A percentile compares a stretch with the other conserved stretches of the same genome.
These are phyloP conservation scores for Datisca glomerata DNA, from an alignment of 306 rosid species.

Conservation along the genomic window DNA sequence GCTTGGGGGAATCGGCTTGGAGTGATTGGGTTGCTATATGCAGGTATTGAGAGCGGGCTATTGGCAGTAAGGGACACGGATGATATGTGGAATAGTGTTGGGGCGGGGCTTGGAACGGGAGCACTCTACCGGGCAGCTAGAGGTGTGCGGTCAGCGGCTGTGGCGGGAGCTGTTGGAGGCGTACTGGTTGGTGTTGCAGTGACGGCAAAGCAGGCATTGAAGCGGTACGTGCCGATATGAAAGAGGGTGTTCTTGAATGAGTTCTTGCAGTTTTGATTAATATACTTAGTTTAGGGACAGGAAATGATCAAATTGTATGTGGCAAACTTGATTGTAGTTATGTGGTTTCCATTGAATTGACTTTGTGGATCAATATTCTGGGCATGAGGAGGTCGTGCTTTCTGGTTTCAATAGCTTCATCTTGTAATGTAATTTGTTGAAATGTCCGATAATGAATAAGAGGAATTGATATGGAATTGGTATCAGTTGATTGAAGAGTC, in stretches of 20 bases:
- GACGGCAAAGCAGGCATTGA: constrained; percentile 54
- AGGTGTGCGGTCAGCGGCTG: constrained; percentile 85
- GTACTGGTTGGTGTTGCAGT: constrained; percentile 55
- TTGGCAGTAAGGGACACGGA: constrained; percentile 57
- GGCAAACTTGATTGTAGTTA: no score
- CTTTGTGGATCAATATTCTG: no score
- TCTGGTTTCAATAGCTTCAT: no score
- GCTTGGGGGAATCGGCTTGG: constrained; percentile 83
- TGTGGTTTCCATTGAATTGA: no score
- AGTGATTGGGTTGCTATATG: constrained; percentile 60
- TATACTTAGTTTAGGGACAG: constrained; percentile 4
- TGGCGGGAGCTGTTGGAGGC: constrained; percentile 84
- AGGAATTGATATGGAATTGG: no score
- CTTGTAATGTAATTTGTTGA: no score
- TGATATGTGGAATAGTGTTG: constrained; percentile 81
- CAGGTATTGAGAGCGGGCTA: constrained; percentile 81
- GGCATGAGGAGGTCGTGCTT: no score
- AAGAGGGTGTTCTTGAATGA: neutral
- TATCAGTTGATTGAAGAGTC: no score
- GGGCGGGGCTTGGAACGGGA: constrained; percentile 81
- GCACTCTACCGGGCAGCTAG: constrained; percentile 78
- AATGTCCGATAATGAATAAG: no score
- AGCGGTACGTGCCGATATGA: constrained; percentile 82
- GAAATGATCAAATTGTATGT: no score
- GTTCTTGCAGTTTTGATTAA: constrained; percentile 26